phyloP scores from a whole-genome alignment of 768 basidiomycete species.

The Lactarius akahatsu region DNA sequence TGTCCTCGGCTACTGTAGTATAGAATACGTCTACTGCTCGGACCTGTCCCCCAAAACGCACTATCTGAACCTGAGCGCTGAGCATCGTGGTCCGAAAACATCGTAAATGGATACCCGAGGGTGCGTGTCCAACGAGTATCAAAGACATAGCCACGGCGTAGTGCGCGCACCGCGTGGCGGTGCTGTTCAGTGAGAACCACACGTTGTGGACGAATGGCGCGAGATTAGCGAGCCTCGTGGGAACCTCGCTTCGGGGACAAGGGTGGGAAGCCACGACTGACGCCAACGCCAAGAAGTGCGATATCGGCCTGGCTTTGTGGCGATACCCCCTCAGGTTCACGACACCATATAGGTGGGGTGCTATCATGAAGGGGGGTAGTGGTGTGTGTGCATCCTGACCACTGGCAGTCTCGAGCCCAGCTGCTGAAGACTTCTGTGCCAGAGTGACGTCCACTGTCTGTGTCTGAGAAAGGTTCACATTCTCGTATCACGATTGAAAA shows the following conservation, averaged over 20 bases:
- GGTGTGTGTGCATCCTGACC: not conserved
- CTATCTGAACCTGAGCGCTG: not conserved
- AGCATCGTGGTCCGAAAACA: not conserved
- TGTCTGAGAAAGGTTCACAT: no score
- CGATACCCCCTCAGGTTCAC: not conserved
- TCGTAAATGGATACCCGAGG: not conserved
- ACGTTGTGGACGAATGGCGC: not conserved
- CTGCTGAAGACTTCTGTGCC: not conserved
- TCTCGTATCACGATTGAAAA: no score
- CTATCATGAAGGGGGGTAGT: not conserved
- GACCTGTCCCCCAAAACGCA: not conserved
- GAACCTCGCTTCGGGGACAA: not conserved
- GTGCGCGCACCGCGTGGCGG: not conserved
- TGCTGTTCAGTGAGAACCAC: not conserved
- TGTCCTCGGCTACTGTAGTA: not conserved
- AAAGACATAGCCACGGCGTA: not conserved
- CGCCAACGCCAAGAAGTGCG: not conserved
- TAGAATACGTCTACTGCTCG: not conserved
- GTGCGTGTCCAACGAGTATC: not conserved
- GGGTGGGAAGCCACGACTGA: not conserved
- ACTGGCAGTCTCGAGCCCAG: not conserved
- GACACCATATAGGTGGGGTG: not conserved
- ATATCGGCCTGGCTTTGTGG: not conserved
- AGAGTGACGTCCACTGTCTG: no score
- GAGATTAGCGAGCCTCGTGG: not conserved